Conservation (phyloP, 306 rosid species). For the Senna siamea region DNA sequence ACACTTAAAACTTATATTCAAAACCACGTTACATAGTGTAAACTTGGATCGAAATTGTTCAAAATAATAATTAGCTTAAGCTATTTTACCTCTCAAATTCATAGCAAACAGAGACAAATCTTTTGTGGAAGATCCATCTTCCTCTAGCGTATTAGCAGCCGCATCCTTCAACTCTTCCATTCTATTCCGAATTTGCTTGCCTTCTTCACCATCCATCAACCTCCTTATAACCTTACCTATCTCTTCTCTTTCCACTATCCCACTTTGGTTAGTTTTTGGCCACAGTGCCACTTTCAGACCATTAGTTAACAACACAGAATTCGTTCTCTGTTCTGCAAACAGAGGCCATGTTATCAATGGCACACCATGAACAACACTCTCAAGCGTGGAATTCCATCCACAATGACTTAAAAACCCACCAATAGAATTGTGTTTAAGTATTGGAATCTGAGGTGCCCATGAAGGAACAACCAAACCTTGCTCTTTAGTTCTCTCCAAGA, state of each 20-base stretch:
- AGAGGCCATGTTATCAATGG: conserved; percentile 2
- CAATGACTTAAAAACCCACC: conserved; percentile 20
- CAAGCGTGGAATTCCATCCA: conserved; percentile 6
- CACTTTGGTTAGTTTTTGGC: background rate
- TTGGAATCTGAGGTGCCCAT: conserved; percentile 8
- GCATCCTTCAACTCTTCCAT: background rate
- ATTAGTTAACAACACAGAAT: background rate
- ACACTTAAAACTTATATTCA: too few relatives aligned
- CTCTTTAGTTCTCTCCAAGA: conserved; percentile 1
- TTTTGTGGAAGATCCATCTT: background rate
- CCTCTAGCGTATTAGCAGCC: background rate
- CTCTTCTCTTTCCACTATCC: conserved; percentile 6
- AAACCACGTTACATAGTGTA: too few relatives aligned
- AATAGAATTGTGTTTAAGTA: background rate
- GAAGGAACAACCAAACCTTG: background rate
- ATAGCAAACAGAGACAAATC: background rate
- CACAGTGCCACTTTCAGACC: background rate
- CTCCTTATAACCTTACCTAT: background rate
- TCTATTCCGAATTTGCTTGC: background rate
- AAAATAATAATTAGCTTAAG: too few relatives aligned
- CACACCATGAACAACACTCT: background rate
- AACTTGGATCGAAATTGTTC: too few relatives aligned
- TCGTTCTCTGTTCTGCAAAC: conserved; percentile 2
- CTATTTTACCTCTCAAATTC: background rate
- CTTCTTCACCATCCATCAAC: conserved; percentile 8